These are phyloP conservation scores for Lathyrus aphaca DNA, from an alignment of 306 rosid genomes.

Conservation along the genomic window DNA sequence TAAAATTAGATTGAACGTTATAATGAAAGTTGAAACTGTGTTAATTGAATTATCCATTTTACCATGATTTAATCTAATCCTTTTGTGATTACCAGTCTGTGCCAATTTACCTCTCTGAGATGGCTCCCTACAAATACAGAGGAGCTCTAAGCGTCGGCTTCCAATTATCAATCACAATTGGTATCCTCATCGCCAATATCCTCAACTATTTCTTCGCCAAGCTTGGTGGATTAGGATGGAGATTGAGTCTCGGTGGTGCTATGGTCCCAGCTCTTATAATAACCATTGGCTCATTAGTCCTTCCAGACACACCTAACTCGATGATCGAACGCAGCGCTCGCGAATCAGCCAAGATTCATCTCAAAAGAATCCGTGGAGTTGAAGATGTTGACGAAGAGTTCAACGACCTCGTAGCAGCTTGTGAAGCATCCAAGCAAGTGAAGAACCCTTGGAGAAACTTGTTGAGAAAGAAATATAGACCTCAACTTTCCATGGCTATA, in stretches of 20 bases:
- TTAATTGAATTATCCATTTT: no score
- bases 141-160: constrained; percentile 90
- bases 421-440: constrained; percentile 59
- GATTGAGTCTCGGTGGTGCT: constrained; percentile 90
- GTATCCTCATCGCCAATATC: constrained; percentile 75
- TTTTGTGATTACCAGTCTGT: constrained; percentile 59
- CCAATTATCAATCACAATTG: constrained; percentile 80
- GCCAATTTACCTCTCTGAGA: constrained; percentile 91
- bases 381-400: constrained; percentile 74
- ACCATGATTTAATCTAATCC: not conserved
- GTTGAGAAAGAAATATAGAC: constrained; percentile 71
- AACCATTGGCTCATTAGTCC: constrained; percentile 63
- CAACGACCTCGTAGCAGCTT: constrained; percentile 69
- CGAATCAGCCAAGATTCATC: constrained; percentile 56
- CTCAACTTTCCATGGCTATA: constrained; percentile 70
- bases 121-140: constrained; percentile 86
- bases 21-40: no score
- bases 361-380: constrained; percentile 58
- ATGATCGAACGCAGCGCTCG: constrained; percentile 77
- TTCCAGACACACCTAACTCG: constrained; percentile 92
- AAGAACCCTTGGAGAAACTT: constrained; percentile 79
- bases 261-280: constrained; percentile 83
- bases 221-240: constrained; percentile 98
- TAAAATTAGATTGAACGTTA: no score
- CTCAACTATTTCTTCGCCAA: constrained; percentile 84